Base-by-base conservation (phyloP, 352 stramenopile species). In the Phytophthora europaea region DNA sequence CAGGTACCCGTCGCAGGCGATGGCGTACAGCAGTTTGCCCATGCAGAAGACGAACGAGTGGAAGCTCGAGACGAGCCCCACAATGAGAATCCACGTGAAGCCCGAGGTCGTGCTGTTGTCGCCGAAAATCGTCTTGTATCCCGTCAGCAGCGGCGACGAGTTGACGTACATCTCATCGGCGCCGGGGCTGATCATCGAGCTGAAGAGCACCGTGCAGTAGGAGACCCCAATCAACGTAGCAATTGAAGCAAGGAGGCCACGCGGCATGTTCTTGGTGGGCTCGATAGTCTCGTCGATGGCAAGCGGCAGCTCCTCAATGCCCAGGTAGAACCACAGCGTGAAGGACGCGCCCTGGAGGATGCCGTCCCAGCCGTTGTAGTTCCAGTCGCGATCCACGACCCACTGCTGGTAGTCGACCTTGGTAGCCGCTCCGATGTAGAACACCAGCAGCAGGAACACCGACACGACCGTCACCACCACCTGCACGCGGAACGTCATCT, bases 11-110 rank as follows among this genome's bases (percentile, higher is more conserved):
- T 90, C 83, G 62, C 79, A 77, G 22, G 83, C 83, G 52, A 90
- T 90, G 28, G 82, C 82, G 61, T 77, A 85, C 34, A 90, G 66
- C 68, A 90, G 55, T 28, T 83, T 77, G 36, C 83, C 81, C 83
- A 90, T 90, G 76, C 82, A 90, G 67, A 84, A 90, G 34, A 90
- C 83, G 66, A 90, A 90, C 71, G 82, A 90, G 75, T 90, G 82
- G 72, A 90, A 90, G 55, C 76, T 85, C 34, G 72, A 75, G 59
- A 90, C 78, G 6, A 90, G 58, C 0, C 82, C 82, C 1, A 90
- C 67, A 47, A 90, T 77, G 22, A 90, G 64, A 13, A 90, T 61
- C 82, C 82, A 90, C 52, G 80, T 83, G 61, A 87, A 90, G n/a
- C 68, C 80, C 33, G 82, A 79, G 12, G 83, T 90, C 16, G 73